phyloP scores from a whole-genome alignment of 108 stramenopile species.

The Nannochloropsis gaditana region DNA sequence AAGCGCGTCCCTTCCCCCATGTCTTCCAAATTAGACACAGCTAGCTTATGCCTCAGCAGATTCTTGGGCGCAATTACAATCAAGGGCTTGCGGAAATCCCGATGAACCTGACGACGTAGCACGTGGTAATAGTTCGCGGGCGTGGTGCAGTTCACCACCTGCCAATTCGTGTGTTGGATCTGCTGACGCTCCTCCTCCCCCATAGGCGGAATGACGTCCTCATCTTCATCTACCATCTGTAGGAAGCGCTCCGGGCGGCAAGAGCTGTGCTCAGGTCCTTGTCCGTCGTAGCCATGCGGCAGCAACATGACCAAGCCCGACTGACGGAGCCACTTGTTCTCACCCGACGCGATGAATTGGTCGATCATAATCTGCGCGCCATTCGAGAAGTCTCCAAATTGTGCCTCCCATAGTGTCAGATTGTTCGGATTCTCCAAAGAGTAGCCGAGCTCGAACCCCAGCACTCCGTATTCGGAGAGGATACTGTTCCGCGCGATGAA shows the following conservation, averaged over 20 bases:
- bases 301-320: slow-evolving; percentile 86
- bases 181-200: slow-evolving; percentile 78
- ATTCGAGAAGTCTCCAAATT: slow-evolving; percentile 98
- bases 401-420: slow-evolving; percentile 94
- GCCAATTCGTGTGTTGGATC: slow-evolving; percentile 92
- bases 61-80: slow-evolving; percentile 94
- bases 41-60: slow-evolving; percentile 74
- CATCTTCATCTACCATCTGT: slow-evolving; percentile 89
- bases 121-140: slow-evolving; percentile 99
- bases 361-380: slow-evolving; percentile 98
- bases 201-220: slow-evolving; percentile 81
- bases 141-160: slow-evolving; percentile 93
- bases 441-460: slow-evolving; percentile 99
- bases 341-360: slow-evolving; percentile 93
- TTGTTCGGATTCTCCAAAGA: slow-evolving; percentile 91
- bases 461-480: slow-evolving; percentile 89
- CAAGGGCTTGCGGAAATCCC: slow-evolving; percentile 98
- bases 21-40: slow-evolving; percentile 76
- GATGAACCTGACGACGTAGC: slow-evolving; percentile 94
- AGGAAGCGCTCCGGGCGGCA: slow-evolving; percentile 96
- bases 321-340: slow-evolving; percentile 98
- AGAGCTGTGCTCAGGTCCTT: slow-evolving; percentile 96
- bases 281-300: slow-evolving; percentile 98
- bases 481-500: slow-evolving; percentile 86
- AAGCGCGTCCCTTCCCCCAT: slow-evolving; percentile 86